Base-by-base conservation (phyloP, 2,329 filamentous ascomycete genomes). In the Coniochaeta sp. region DNA sequence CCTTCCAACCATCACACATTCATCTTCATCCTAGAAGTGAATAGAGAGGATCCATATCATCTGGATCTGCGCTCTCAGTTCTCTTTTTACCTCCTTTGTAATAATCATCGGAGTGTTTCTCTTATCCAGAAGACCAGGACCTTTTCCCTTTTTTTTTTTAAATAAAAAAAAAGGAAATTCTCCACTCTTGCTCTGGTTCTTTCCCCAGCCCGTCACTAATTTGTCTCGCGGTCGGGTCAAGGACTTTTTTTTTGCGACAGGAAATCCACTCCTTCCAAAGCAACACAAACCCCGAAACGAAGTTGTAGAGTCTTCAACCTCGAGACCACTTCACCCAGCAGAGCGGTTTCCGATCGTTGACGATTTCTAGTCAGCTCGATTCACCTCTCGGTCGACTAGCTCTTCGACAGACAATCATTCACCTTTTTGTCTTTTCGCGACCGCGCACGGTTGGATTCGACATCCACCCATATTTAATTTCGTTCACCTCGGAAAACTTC, bases 401-500 rank as follows among this genome's bases (percentile, higher is more conserved):
- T 3, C 30, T 10, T 56, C 54, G 28, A 56, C 30, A 56, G 54
- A 56, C 28, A 38, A 38, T 56, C 54, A 12, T 52, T 56, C 22
- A 19, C 5, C 54, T 36, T 26, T 19, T 56, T 59, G 42, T 55
- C 50, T 55, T 59, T 59, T 59, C n/a, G 58, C 61, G 40, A 54
- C 58, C 61, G 58, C 50, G 61, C 69, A 66, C 63, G 69, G 70
- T 62, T 68, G 70, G 62, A 72, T 71, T 70, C 68, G 68, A 67
- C 66, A 60, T 56, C 54, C 34, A 38, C 54, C 54, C n/a, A 22
- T 56, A 38, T 60, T 56, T 57, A 62, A 61, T 59, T 63, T 60
- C 60, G 59, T 56, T 56, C 54, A 56, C 22, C 12, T 17, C 54
- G 4, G 30, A 56, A 56, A 56, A 56, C 28, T 38, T 22, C 38